Evolutionary conservation across 108 stramenopile genomes (phyloP).

Genomic region (Skeletonema potamos): DNA sequence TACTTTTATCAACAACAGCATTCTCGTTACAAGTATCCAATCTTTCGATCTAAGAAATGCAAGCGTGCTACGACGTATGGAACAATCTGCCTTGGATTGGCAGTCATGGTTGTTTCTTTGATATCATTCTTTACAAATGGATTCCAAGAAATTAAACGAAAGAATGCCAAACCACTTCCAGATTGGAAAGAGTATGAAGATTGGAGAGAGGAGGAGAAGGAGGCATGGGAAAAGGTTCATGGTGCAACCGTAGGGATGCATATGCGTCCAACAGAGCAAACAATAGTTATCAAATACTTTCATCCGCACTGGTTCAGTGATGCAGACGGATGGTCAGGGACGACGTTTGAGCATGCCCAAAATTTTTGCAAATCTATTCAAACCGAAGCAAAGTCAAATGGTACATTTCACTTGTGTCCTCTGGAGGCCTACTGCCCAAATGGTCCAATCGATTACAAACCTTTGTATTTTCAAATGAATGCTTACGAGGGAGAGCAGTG

Average conservation of each 20-base stretch:
- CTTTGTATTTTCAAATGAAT: conserved; percentile 22
- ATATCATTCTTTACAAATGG: conserved; percentile 33
- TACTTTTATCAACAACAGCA: neutral
- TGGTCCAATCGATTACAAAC: conserved; percentile 7
- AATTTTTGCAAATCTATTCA: conserved; percentile 18
- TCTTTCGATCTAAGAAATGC: conserved; percentile 23
- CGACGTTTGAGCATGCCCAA: conserved; percentile 1
- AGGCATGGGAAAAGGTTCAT: conserved; percentile 35
- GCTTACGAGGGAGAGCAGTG: conserved; percentile 30
- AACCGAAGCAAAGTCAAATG: neutral
- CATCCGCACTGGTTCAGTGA: conserved; percentile 6
- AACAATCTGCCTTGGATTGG: neutral
- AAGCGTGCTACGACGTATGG: conserved; percentile 16
- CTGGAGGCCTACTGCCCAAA: conserved; percentile 23
- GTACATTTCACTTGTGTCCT: conserved; percentile 18
- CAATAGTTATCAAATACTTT: neutral
- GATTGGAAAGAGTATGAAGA: conserved; percentile 34
- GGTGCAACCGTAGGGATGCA: neutral
- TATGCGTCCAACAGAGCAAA: neutral
- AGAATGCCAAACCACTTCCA: conserved; percentile 25
- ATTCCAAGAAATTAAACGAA: conserved; percentile 20
- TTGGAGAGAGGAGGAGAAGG: conserved; percentile 24
- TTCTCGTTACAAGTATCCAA: conserved; percentile 15
- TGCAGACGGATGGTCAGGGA: conserved; percentile 18
- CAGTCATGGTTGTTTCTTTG: conserved; percentile 14